A percentile compares a stretch with the other conserved stretches of the same genome.
Evolutionary conservation across 208 protist genomes (phyloP).

Genomic region (Trypanosoma melophagium): DNA sequence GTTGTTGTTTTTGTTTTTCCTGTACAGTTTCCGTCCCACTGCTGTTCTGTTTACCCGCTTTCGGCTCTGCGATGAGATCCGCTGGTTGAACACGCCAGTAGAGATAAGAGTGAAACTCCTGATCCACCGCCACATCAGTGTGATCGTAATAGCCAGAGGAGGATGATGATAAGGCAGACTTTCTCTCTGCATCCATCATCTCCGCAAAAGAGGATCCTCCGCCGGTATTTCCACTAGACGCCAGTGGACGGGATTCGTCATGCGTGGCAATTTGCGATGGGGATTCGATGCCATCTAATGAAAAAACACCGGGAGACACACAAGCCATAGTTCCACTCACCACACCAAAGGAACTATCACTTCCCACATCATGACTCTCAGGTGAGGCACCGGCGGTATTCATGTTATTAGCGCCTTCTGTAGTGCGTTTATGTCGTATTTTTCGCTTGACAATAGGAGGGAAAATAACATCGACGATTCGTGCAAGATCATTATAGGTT

Average conservation of each 20-base stretch:
- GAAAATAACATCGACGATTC: slow-evolving; percentile 85
- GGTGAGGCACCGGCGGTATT: background rate
- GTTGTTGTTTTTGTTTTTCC: background rate
- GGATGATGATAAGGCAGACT: no score
- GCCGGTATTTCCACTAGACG: background rate
- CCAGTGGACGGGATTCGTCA: background rate
- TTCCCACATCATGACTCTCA: background rate
- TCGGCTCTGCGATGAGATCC: slow-evolving; percentile 30
- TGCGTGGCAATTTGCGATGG: background rate
- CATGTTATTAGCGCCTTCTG: background rate
- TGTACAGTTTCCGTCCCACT: background rate
- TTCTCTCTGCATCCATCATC: no score
- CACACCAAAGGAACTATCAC: background rate
- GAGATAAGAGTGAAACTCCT: slow-evolving; percentile 72
- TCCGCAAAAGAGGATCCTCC: background rate
- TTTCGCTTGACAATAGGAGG: slow-evolving; percentile 42
- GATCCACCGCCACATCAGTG: slow-evolving; percentile 41
- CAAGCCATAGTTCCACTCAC: background rate
- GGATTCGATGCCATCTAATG: background rate
- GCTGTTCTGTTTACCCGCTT: slow-evolving; percentile 1
- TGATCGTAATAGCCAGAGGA: background rate
- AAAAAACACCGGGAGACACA: background rate
- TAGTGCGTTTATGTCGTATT: background rate
- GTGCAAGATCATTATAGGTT: slow-evolving; percentile 74
- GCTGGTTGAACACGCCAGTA: slow-evolving; percentile 80